These are phyloP conservation scores for Trametes meyenii DNA, from an alignment of 768 basidiomycete species.

Conservation along the genomic window DNA sequence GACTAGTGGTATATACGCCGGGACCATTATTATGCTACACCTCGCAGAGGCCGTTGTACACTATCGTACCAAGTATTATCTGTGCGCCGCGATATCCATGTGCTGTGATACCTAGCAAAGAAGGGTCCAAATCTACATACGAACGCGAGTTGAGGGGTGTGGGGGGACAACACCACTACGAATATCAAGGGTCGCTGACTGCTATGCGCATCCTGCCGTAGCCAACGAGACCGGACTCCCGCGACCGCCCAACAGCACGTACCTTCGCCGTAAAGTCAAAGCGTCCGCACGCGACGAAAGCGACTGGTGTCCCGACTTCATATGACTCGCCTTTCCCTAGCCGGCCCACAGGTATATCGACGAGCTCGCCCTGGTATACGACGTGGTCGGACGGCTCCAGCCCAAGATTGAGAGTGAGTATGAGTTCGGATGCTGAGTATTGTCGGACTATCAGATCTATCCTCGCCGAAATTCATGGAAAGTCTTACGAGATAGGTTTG, in stretches of 20 bases:
- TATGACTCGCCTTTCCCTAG: constrained; percentile 56
- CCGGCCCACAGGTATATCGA: constrained; percentile 65
- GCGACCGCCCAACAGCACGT: constrained; percentile 28
- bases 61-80: constrained; percentile 21
- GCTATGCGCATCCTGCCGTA: constrained; percentile 22
- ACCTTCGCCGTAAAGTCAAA: constrained; percentile 53
- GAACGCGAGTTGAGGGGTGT: not conserved
- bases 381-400: constrained; percentile 65
- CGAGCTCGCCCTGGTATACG: constrained; percentile 67
- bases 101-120: not conserved
- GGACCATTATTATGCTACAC: constrained; percentile 23
- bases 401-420: constrained; percentile 56
- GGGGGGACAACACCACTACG: not conserved
- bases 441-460: not conserved
- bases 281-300: constrained; percentile 71
- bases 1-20: constrained; percentile 45
- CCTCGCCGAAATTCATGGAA: not conserved
- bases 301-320: constrained; percentile 58
- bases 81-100: constrained; percentile 17
- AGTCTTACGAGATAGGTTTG: constrained; percentile 69
- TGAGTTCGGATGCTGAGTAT: constrained; percentile 51
- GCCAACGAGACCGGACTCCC: constrained; percentile 16
- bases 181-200: constrained; percentile 11
- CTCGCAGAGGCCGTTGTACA: constrained; percentile 26
- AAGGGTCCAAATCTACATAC: not conserved